Evolutionary conservation across 116 monocot genomes (phyloP).

Genomic region (Papilionanthe hybrid): DNA sequence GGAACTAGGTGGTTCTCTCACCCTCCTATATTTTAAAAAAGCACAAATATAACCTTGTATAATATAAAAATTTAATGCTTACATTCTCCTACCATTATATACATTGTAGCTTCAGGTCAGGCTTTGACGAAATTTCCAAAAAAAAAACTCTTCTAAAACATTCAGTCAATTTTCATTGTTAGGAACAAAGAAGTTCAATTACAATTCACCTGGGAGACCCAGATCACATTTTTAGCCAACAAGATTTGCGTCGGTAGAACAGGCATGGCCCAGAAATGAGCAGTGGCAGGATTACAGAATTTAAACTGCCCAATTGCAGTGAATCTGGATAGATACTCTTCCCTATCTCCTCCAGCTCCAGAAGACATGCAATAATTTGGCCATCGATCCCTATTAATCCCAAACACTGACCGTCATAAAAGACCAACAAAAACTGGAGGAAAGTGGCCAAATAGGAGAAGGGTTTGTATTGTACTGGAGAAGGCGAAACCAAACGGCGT

Average conservation of each 20-base stretch:
- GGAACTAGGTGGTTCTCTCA: too few species aligned
- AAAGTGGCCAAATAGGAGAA: background rate
- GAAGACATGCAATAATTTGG: slow-evolving; percentile 27
- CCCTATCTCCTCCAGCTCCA: slow-evolving; percentile 31
- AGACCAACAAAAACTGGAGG: background rate
- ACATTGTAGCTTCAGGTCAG: too few species aligned
- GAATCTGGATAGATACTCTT: slow-evolving; percentile 34
- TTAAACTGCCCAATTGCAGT: slow-evolving; percentile 57
- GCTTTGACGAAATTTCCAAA: background rate
- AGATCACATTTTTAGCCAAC: slow-evolving; percentile 33
- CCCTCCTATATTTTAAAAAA: too few species aligned
- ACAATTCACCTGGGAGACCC: slow-evolving; percentile 39
- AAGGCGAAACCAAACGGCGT: slow-evolving; percentile 57
- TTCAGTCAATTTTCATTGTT: too few species aligned
- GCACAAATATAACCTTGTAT: too few species aligned
- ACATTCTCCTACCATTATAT: too few species aligned
- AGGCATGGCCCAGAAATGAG: slow-evolving; percentile 5
- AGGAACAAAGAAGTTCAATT: background rate
- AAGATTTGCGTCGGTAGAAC: slow-evolving; percentile 40
- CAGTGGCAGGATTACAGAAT: slow-evolving; percentile 38
- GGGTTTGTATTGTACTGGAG: slow-evolving; percentile 19
- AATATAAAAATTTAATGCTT: too few species aligned
- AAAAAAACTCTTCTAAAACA: background rate
- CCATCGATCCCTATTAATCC: slow-evolving; percentile 51
- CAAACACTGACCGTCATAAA: background rate